Evolutionary conservation across 257 asterid genomes (phyloP).

Genomic region (Osmanthus fragrans): DNA sequence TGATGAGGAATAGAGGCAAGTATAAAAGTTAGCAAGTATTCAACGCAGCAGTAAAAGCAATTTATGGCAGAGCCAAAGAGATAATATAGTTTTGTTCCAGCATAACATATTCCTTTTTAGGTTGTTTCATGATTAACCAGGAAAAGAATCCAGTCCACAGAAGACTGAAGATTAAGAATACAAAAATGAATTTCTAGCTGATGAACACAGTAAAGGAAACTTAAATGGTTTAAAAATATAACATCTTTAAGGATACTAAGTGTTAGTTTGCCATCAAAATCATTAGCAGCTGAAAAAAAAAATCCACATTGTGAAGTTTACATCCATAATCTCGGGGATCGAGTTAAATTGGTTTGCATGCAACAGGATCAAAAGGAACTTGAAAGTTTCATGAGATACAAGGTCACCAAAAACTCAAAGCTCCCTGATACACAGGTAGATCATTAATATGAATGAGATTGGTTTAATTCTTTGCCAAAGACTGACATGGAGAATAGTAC

Average conservation of each 20-base stretch:
- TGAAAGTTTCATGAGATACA: background rate
- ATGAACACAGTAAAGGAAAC: background rate
- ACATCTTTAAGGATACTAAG: background rate
- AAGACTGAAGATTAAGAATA: background rate
- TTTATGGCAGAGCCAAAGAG: conserved; percentile 2
- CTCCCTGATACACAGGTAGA: background rate
- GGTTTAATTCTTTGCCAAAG: background rate
- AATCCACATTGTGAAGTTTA: background rate
- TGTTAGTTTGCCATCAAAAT: background rate
- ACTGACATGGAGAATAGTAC: background rate
- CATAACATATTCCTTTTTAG: conserved; percentile 1
- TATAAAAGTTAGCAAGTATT: conserved; percentile 14
- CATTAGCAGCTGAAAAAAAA: background rate
- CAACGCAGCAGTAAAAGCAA: conserved; percentile 8
- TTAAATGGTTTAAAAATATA: background rate
- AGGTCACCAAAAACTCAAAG: conserved; percentile 4
- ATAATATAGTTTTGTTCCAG: background rate
- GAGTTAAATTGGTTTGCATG: background rate
- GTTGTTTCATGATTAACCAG: background rate
- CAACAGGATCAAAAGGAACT: conserved; percentile 7
- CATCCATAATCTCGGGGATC: background rate
- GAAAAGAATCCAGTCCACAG: background rate
- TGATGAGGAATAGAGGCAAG: background rate
- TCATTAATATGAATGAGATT: background rate
- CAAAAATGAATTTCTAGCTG: background rate